Evolutionary conservation across 2,329 filamentous ascomycete species (phyloP), one percentile per base, ranked within the genome.

Genomic region (Sordariomycetes sp.): DNA sequence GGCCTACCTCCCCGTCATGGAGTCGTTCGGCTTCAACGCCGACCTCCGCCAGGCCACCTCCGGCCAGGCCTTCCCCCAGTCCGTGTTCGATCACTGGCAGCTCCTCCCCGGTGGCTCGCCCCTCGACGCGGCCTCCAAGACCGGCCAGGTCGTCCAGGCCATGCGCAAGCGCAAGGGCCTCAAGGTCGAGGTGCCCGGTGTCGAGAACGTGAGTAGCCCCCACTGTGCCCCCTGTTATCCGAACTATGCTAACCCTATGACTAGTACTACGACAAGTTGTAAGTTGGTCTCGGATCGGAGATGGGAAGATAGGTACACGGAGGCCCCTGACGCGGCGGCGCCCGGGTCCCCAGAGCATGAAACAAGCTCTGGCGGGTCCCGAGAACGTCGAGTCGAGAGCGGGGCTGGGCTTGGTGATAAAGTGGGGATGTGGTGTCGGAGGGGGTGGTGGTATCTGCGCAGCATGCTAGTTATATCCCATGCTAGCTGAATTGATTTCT

Each of bases 91-190:
- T 76, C 94, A 99, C 81, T 99, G 91, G 90, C 87, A 96, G 79
- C 79, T 94, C 68, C 85, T 97, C 66, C 89, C 91, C 67, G 92
- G 92, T 85, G 94, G 94, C 68, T 94, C 88, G 66, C 86, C 89
- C 66, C 83, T 96, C 70, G 92, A 99, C 77, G 65, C 76, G 72
- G 86, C 84, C 69, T 84, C 83, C 70, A 89, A 91, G 83, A 82
- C 87, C 68, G 94, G 91, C 73, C 75, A 82, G 72, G 80, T 96
- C 68, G 90, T 97, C 67, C 78, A 80, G 72, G 83, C 86, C 60
- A 95, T 95, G 87, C 90, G 94, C 73, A 96, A 96, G 86, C 89
- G 92, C 79, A 99, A 99, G 90, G 94, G 92, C 90, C 81, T 99
- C 82, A 99, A 99, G 90, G 78, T 87, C 71, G 84, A 90, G 69